Evolutionary conservation across 768 basidiomycete genomes (phyloP), one percentile per base, ranked within the genome.

Genomic region (Kwoniella sp.): DNA sequence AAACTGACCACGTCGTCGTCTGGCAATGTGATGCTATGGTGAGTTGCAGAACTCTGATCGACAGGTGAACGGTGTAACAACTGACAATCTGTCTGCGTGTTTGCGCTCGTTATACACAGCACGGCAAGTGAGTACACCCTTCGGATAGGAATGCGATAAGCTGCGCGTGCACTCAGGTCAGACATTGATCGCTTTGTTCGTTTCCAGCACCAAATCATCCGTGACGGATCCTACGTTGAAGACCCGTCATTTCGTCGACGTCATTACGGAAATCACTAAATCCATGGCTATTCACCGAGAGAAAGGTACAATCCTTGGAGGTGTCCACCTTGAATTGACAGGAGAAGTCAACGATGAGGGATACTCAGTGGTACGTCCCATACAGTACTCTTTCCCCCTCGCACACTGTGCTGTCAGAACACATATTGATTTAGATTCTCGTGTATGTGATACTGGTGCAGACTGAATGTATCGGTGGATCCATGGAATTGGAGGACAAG

Each of bases 1-100:
- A 81, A 54, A 88, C 91, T 1, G 86, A 85, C 0, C 93, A 98
- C 76, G 90, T 90, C 1, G 93, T 96, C 1, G 86, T 88, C 9
- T 98, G 94, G 92, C 85, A 94, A 54, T 94, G 91, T 74, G 96
- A 98, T 80, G 93, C 94, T 1, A 98, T 98, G 95, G 71, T 75
- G 52, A 68, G 73, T 22, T 40, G 15, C 29, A 17, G 19, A 33
- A 33, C 61, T 44, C 22, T 33, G 19, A 27, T 17, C 27, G 30
- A 33, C 13, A 33, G 13, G 13, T 33, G 8, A 44, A 44, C 40
- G 40, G 46, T 29, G 37, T 40, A 15, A 25, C 3, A 47, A 19
- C 22, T 49, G 17, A 44, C 17, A 4, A 15, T 44, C 17, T 19
- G 8, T 3, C 17, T 19, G n/a, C n/a, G n/a, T n/a, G n/a, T 44